Base-by-base conservation (phyloP, 495 filamentous ascomycete genomes). In the Aspergillus kassunensis region DNA sequence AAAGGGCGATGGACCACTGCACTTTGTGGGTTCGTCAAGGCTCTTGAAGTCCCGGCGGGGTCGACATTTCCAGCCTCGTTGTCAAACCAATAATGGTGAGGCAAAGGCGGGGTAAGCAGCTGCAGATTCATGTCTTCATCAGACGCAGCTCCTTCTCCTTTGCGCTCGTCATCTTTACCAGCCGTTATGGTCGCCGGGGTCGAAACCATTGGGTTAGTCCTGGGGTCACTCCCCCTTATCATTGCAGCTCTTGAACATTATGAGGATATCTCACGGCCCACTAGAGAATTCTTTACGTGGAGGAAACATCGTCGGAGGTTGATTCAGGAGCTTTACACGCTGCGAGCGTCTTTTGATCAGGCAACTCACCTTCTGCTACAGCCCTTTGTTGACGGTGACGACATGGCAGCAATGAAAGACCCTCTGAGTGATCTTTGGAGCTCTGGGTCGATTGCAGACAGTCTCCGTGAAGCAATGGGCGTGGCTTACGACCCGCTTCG, bases 261-360 rank as follows among this genome's bases (percentile, higher is more conserved):
- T 29, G 41, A 44, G 20, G 21, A 29, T 10, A 25, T 25, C 20
- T 11, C 19, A 12, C 19, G 24, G 3, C 41, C 41, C 1, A 25
- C 41, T 16, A 21, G 23, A 16, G 41, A 21, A 12, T 44, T 44
- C 19, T 25, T 44, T 23, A 29, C 10, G 2, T 44, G 41, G 41
- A 44, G 13, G n/a, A 25, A 25, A 2, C 19, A 44, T 10, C 13
- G 11, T n/a, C 12, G 19, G 19, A 44, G 19, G 10, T 16, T 16
- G n/a, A 44, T 44, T 6, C 41, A 25, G n/a, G 41, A 44, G 41
- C 41, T 44, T 6, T 44, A 44, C 24, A 44, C 19, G 20, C 10
- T 25, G 10, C 41, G 24, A 13, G 24, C 21, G 6, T 24, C 20
- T 2, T 44, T 27, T n/a, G 13, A 11, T 16, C 41, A 24, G 10